Base-by-base conservation (phyloP, 2,329 filamentous ascomycete species). In the Xylaria digitata region DNA sequence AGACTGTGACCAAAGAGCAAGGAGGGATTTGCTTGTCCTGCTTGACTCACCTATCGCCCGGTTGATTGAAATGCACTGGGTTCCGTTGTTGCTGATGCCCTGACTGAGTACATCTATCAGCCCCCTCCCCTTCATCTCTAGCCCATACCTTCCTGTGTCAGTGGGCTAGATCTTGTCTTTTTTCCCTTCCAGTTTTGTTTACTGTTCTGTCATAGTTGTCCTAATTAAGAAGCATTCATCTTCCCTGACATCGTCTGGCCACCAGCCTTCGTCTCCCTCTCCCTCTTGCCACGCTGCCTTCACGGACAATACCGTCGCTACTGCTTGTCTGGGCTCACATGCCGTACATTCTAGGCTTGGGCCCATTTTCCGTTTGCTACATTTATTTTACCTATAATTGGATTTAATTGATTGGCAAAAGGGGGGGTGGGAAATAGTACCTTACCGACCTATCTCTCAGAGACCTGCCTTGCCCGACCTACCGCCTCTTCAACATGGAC, bases 301-400 rank as follows among this genome's bases (percentile, higher is more conserved):
- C 56, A 55, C 40, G 53, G 54, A 66, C 69, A 69, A 23, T 43
- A 56, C 54, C 43, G 19, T 45, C 49, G 17, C 55, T 37, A 37
- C 66, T 67, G 60, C 56, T 57, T 17, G 50, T 63, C 58, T 62
- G 55, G 63, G 65, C 61, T 52, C 54, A 64, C 64, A 45, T 66
- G 71, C 71, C 66, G 69, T 74, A 74, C 74, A 73, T 71, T 74
- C 71, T 74, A 70, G 71, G 65, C 69, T 69, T 66, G 66, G 56
- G 69, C 71, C 67, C 67, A 61, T 63, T 49, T 43, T 68, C 73
- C 74, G 75, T 78, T 78, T 79, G 77, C 72, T 74, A 64, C 69
- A 49, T 68, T 67, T 42, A 63, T 68, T 71, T 32, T 17, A 17
- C 19, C 63, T 56, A 68, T 69, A 70, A 68, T 69, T 63, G 65